A percentile compares a stretch with the other conserved stretches of the same genome.
These are phyloP conservation scores for Pseudogymnoascus sp. DNA, from an alignment of 2,329 filamentous ascomycete genomes.

Conservation along the genomic window DNA sequence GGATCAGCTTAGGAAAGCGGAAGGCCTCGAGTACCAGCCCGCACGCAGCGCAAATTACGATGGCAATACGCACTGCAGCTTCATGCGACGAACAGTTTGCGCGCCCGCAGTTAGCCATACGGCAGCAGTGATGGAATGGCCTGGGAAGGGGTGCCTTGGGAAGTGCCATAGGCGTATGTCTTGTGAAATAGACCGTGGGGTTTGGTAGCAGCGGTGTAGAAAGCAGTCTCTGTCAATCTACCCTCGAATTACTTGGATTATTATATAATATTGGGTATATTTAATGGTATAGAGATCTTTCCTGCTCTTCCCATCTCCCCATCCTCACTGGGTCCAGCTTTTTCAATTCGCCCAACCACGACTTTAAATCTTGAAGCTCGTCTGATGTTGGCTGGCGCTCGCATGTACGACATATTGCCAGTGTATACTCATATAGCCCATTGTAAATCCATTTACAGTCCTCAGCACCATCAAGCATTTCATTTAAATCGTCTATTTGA, in stretches of 20 bases:
- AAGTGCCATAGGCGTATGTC: neutral
- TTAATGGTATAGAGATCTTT: neutral
- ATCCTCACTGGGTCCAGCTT: slow-evolving; percentile 26
- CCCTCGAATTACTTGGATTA: neutral
- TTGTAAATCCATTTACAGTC: slow-evolving; percentile 88
- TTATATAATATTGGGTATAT: neutral
- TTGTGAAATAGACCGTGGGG: neutral
- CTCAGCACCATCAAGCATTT: slow-evolving; percentile 53
- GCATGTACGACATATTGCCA: slow-evolving; percentile 48
- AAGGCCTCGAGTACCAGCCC: neutral
- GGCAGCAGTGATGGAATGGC: neutral
- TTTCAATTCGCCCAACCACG: slow-evolving; percentile 25
- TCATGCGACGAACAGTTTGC: neutral
- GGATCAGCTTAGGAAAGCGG: neutral
- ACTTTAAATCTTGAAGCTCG: slow-evolving; percentile 29
- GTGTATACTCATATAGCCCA: slow-evolving; percentile 66
- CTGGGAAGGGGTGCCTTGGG: neutral
- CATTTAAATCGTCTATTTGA: slow-evolving; percentile 67
- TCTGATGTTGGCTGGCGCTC: slow-evolving; percentile 31
- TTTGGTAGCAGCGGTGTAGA: neutral
- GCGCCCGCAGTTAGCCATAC: neutral
- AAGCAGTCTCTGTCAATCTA: neutral
- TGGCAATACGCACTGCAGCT: neutral
- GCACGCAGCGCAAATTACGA: neutral
- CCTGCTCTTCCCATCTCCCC: slow-evolving; percentile 26